phyloP scores from a whole-genome alignment of 345 rosid genomes.

The Eucalyptus victrix region DNA sequence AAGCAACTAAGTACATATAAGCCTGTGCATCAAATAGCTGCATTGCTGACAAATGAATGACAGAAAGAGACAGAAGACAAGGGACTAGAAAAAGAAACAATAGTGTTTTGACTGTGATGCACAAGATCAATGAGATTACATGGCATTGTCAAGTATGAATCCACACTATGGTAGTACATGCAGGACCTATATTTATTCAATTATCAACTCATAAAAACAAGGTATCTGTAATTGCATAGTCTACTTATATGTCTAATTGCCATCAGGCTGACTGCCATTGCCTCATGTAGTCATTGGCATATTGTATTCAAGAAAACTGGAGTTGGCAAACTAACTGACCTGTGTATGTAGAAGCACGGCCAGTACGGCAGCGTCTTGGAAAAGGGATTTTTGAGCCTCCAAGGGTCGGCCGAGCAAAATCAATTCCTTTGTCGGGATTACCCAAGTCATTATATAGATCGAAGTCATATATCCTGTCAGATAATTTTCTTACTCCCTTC shows the following conservation, averaged over 20 bases:
- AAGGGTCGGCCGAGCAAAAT: constrained; percentile 50
- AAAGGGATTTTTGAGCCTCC: constrained; percentile 66
- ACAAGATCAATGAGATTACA: not conserved
- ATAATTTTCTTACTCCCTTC: constrained; percentile 58
- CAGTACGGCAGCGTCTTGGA: constrained; percentile 94
- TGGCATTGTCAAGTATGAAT: not conserved
- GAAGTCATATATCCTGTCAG: constrained; percentile 75
- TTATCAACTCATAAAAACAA: not conserved
- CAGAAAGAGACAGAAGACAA: not conserved
- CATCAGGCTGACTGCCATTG: not conserved
- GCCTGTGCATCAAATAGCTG: not conserved
- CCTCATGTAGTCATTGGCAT: not conserved
- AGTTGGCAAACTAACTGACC: constrained; percentile 16
- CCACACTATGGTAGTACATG: not conserved
- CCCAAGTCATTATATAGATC: constrained; percentile 91
- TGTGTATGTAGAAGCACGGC: constrained; percentile 48
- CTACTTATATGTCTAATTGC: not conserved
- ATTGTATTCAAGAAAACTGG: not conserved
- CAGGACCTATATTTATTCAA: not conserved
- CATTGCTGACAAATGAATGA: not conserved
- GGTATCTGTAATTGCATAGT: not conserved
- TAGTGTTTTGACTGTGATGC: not conserved
- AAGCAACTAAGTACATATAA: not conserved
- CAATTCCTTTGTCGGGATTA: constrained; percentile 66
- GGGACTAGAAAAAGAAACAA: not conserved